Conservation (phyloP, 352 stramenopile species). For the Globisporangium nunn region DNA sequence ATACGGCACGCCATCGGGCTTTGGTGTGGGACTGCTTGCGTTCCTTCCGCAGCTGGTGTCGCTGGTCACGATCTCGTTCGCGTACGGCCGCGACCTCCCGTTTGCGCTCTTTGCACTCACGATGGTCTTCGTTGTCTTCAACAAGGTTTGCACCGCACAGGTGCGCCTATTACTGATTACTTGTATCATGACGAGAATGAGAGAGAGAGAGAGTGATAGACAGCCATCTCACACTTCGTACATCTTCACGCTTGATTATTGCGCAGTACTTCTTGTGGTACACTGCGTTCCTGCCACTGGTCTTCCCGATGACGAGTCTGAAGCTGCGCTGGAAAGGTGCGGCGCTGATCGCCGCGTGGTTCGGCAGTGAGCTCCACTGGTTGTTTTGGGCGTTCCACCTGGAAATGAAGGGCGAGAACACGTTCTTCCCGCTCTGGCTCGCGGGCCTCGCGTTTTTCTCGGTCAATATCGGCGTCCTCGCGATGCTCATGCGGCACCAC, state of each 20-base stretch:
- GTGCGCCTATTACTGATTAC: slow-evolving; percentile 16
- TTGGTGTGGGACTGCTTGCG: slow-evolving; percentile 68
- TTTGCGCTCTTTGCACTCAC: slow-evolving; percentile 96
- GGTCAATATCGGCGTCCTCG: slow-evolving; percentile 78
- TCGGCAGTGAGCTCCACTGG: slow-evolving; percentile 83
- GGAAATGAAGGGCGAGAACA: slow-evolving; percentile 88
- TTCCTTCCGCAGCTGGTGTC: slow-evolving; percentile 83
- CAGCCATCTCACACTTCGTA: neutral
- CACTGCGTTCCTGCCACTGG: slow-evolving; percentile 86
- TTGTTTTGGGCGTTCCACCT: slow-evolving; percentile 86
- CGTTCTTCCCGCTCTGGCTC: slow-evolving; percentile 86
- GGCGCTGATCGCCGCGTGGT: slow-evolving; percentile 60
- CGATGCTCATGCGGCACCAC: slow-evolving; percentile 65
- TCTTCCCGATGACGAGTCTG: slow-evolving; percentile 68
- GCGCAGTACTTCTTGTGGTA: slow-evolving; percentile 99
- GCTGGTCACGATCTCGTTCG: slow-evolving; percentile 63
- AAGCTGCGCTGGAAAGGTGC: slow-evolving; percentile 56
- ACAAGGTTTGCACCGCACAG: slow-evolving; percentile 91
- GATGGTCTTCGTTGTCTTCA: slow-evolving; percentile 98
- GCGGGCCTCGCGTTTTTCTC: slow-evolving; percentile 85
- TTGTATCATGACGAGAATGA: neutral
- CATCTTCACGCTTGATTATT: too few species aligned
- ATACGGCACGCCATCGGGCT: slow-evolving; percentile 74
- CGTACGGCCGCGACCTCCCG: slow-evolving; percentile 80
- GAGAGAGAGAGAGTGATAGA: too few species aligned